Evolutionary conservation across 1,139 yeast genomes (phyloP).

Genomic region (Candida albicans): DNA sequence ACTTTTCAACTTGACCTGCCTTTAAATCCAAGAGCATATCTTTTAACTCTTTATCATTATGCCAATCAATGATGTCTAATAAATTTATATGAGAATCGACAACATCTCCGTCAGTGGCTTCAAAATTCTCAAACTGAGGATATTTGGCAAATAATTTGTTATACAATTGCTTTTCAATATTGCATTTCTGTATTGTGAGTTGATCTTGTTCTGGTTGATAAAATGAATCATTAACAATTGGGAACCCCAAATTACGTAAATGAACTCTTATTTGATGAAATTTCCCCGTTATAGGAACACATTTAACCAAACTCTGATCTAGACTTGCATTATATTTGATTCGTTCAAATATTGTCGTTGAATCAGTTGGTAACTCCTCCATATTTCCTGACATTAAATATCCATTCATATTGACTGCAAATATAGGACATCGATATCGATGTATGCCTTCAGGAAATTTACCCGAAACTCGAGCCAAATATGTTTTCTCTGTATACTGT

Average conservation of each 20-base stretch:
- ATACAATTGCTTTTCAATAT: conserved; percentile 32
- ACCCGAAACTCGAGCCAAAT: conserved; percentile 65
- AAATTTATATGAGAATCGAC: conserved; percentile 18
- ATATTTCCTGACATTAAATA: conserved; percentile 35
- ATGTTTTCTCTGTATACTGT: conserved; percentile 44
- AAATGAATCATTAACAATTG: conserved; percentile 68
- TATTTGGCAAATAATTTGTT: conserved; percentile 18
- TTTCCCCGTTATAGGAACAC: conserved; percentile 71
- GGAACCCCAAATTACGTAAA: conserved; percentile 60
- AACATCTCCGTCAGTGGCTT: conserved; percentile 2
- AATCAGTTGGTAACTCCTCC: conserved; percentile 26
- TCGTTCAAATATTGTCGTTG: conserved; percentile 35
- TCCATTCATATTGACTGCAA: conserved; percentile 35
- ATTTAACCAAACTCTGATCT: conserved; percentile 58
- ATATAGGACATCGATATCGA: conserved; percentile 35
- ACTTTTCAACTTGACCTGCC: conserved; percentile 11
- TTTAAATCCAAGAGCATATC: conserved; percentile 18
- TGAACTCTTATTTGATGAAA: conserved; percentile 82
- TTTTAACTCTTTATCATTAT: conserved; percentile 12
- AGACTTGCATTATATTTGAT: conserved; percentile 22
- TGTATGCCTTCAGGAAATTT: conserved; percentile 44
- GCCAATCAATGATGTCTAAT: conserved; percentile 16
- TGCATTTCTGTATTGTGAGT: conserved; percentile 17
- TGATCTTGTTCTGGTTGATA: conserved; percentile 36
- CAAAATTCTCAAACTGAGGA: conserved; percentile 18